Evolutionary conservation across 305 asterid species (phyloP).

Genomic region (Caryopteris hybrid): DNA sequence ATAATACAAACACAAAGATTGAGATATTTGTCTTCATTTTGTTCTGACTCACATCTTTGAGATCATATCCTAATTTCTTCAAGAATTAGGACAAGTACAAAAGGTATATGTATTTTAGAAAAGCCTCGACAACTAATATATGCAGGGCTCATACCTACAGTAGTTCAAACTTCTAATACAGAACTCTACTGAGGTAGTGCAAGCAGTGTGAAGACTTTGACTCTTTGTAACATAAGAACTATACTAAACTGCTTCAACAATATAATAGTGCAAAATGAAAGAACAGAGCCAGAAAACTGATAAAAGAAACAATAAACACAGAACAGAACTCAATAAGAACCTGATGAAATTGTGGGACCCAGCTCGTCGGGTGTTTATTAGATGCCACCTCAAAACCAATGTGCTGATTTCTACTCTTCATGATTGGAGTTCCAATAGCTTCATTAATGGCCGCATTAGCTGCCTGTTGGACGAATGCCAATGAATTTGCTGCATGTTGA

Average conservation of each 20-base stretch:
- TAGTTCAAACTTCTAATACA: background rate
- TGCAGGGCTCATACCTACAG: background rate
- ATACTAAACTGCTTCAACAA: background rate
- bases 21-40: too few species aligned
- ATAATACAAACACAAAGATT: too few species aligned
- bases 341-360: constrained; percentile 37
- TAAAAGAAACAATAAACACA: background rate
- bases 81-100: background rate
- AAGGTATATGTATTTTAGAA: background rate
- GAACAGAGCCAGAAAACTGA: background rate
- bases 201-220: too few species aligned
- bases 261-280: background rate
- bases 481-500: constrained; percentile 31
- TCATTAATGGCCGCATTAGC: constrained; percentile 50
- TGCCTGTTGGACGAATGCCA: constrained; percentile 33
- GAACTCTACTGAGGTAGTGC: background rate
- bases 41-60: background rate
- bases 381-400: constrained; percentile 25
- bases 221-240: background rate
- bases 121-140: background rate
- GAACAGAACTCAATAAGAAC: constrained; percentile 20
- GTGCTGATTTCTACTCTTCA: constrained; percentile 30
- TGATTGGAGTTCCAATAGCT: constrained; percentile 43
- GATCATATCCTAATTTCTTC: background rate
- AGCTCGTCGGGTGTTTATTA: constrained; percentile 22